phyloP scores from a whole-genome alignment of 805 yeast species.

The Lachancea cidri region DNA sequence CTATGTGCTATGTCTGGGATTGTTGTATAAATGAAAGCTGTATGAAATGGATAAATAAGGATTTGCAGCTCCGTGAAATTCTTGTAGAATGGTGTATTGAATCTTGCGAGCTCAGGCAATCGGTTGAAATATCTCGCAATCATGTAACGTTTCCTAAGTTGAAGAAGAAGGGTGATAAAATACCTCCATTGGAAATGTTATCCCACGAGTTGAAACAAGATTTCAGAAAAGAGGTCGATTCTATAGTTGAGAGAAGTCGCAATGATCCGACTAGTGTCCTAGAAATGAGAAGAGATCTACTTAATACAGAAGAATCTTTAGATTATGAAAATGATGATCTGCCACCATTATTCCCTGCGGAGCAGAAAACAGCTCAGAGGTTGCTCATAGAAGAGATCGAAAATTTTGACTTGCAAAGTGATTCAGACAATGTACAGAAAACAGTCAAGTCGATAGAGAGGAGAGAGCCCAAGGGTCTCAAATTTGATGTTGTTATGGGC shows the following conservation, averaged over 20 bases:
- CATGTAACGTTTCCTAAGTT: conserved; percentile 61
- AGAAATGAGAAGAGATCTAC: conserved; percentile 34
- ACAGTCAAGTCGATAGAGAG: background rate
- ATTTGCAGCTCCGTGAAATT: conserved; percentile 56
- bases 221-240: conserved; percentile 34
- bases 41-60: conserved; percentile 55
- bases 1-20: conserved; percentile 61
- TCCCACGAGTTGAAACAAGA: conserved; percentile 39
- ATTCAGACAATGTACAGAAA: background rate
- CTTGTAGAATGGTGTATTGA: conserved; percentile 82
- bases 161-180: conserved; percentile 55
- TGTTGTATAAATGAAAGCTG: conserved; percentile 69
- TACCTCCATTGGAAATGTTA: conserved; percentile 41
- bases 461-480: conserved; percentile 15
- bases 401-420: conserved; percentile 17
- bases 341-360: conserved; percentile 2
- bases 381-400: conserved; percentile 55
- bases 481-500: conserved; percentile 28
- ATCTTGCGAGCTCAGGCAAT: conserved; percentile 56
- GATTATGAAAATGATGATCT: conserved; percentile 3
- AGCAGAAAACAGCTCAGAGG: conserved; percentile 16
- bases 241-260: conserved; percentile 29
- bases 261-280: conserved; percentile 42
- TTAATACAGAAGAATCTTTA: conserved; percentile 23
- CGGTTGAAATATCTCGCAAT: conserved; percentile 55